A percentile compares a stretch with the other conserved stretches of the same genome.
Evolutionary conservation across 2,329 filamentous ascomycete genomes (phyloP).

Genomic region (Pseudogymnoascus sp.): DNA sequence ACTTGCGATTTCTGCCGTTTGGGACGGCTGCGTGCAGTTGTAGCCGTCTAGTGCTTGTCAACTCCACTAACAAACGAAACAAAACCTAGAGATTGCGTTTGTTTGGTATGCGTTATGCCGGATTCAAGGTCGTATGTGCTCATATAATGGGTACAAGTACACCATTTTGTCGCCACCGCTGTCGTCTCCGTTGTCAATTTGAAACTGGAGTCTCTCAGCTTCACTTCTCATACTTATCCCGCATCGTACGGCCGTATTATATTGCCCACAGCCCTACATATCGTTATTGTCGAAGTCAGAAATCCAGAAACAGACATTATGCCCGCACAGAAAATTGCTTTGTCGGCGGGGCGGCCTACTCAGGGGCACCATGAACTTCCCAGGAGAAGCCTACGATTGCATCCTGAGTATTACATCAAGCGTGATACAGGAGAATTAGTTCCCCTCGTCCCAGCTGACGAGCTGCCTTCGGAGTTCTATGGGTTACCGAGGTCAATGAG

Average conservation of each 20-base stretch:
- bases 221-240: neutral
- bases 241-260: neutral
- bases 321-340: neutral
- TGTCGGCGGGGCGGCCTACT: neutral
- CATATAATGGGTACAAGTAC: neutral
- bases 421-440: conserved; percentile 37
- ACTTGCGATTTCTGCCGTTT: neutral
- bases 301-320: neutral
- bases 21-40: neutral
- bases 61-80: neutral
- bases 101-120: neutral
- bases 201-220: neutral
- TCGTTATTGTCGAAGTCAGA: neutral
- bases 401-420: conserved; percentile 36
- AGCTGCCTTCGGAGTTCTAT: conserved; percentile 36
- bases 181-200: neutral
- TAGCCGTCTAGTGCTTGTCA: neutral
- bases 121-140: neutral
- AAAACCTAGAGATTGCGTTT: neutral
- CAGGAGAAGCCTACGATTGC: neutral
- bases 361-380: neutral
- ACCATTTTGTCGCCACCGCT: neutral
- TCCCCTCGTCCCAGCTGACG: conserved; percentile 45
- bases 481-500: conserved; percentile 35
- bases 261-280: neutral